These are phyloP conservation scores for Teratosphaeria viscida DNA, from an alignment of 2,329 filamentous ascomycete genomes.

Conservation along the genomic window DNA sequence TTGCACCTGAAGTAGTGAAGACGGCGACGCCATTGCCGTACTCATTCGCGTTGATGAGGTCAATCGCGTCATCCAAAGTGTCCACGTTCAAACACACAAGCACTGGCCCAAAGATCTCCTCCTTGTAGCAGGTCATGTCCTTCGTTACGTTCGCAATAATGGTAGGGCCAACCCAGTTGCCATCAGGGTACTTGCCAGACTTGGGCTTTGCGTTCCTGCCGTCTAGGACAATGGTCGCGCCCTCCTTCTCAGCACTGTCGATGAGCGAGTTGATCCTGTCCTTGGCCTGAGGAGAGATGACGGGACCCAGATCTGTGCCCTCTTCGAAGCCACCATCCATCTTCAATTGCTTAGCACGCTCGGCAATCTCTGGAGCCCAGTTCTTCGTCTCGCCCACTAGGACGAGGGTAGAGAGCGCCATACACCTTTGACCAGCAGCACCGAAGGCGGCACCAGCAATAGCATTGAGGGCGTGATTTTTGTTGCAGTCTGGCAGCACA, in stretches of 20 bases:
- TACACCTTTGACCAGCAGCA: conserved; percentile 75
- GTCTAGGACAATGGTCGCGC: conserved; percentile 72
- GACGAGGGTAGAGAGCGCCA: conserved; percentile 74
- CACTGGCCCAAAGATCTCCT: conserved; percentile 80
- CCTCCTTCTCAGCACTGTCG: conserved; percentile 65
- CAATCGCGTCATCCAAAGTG: conserved; percentile 68
- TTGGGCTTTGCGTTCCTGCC: conserved; percentile 46
- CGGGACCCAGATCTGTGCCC: conserved; percentile 69
- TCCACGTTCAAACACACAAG: conserved; percentile 34
- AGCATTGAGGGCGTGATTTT: conserved; percentile 78
- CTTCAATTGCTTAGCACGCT: conserved; percentile 60
- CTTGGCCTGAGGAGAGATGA: conserved; percentile 71
- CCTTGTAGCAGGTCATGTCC: conserved; percentile 72
- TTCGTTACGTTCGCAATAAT: conserved; percentile 73
- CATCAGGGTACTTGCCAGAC: neutral
- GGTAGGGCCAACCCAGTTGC: conserved; percentile 70
- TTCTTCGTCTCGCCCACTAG: conserved; percentile 77
- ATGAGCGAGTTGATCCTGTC: conserved; percentile 68
- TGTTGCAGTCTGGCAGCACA: conserved; percentile 77
- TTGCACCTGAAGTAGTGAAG: conserved; percentile 69
- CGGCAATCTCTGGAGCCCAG: conserved; percentile 69
- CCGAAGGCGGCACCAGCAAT: conserved; percentile 77
- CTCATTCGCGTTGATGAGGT: conserved; percentile 74
- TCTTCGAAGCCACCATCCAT: conserved; percentile 75
- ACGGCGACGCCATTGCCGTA: conserved; percentile 81